phyloP scores from a whole-genome alignment of 2,329 filamentous ascomycete species.

The Penicillium occitanis region DNA sequence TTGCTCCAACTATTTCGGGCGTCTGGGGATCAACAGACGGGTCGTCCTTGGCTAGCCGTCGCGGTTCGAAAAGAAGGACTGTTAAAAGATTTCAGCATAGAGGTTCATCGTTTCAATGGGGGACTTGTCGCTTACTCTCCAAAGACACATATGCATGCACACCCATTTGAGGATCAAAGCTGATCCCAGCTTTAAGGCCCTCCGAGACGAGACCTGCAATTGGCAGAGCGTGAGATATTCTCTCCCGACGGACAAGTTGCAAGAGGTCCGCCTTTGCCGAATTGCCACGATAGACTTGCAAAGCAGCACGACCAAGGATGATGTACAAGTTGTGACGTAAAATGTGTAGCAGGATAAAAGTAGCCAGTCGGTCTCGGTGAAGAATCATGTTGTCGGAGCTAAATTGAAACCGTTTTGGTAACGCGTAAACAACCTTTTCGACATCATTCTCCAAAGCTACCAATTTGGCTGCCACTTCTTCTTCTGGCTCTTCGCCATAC shows the following conservation, averaged over 20 bases:
- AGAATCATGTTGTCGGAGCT: background rate
- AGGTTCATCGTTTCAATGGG: background rate
- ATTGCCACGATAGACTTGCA: background rate
- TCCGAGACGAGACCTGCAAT: constrained; percentile 7
- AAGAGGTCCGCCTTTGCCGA: background rate
- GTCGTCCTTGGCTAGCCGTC: background rate
- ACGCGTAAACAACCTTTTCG: background rate
- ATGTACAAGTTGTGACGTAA: constrained; percentile 10
- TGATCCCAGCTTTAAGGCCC: constrained; percentile 3
- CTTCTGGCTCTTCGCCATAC: background rate
- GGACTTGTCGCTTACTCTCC: background rate
- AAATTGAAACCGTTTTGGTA: constrained; percentile 7
- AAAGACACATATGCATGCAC: constrained; percentile 1
- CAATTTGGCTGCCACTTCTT: background rate
- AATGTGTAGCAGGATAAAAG: constrained; percentile 4
- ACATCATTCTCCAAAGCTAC: background rate
- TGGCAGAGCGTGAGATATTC: constrained; percentile 1
- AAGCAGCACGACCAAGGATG: background rate
- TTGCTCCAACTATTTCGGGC: background rate
- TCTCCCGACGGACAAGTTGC: background rate
- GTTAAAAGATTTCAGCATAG: background rate
- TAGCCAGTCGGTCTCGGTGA: background rate
- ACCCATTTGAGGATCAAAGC: background rate
- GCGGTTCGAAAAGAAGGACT: constrained; percentile 8
- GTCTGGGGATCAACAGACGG: background rate